Base-by-base conservation (phyloP, 2,329 filamentous ascomycete genomes). In the Penicillium vulpinum region DNA sequence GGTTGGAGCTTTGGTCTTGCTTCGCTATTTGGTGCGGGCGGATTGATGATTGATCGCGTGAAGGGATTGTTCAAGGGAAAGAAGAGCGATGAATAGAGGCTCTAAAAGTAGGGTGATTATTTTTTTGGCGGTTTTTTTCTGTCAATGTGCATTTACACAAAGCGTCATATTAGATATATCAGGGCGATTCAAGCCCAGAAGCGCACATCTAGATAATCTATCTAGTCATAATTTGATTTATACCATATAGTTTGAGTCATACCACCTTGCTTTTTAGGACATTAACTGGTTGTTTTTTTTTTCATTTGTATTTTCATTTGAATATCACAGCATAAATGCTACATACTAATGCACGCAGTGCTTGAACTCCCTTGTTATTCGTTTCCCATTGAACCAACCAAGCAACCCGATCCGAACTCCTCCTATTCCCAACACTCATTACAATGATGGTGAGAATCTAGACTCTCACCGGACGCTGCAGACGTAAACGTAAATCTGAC, bases 1-100 rank as follows among this genome's bases (percentile, higher is more conserved):
- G 83, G 86, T 8, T 91, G 88, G 87, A 83, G 75, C 22, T 91
- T 91, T 72, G 89, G 88, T 0, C 79, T 91, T 56, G 84, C 84
- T 0, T 75, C 74, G 41, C 26, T 89, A 3, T 87, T 86, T 68
- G 76, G 78, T 2, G 62, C 61, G 2, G 49, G 80, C n/a, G 81
- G 79, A 2, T 78, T 75, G 67, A 44, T 73, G 35, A 62, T 80
- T 40, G 72, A 69, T 16, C 50, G 58, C 29, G 54, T 74, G 1
- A 73, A 70, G 67, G 62, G 59, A 39, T 36, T 64, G 31, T 72
- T 70, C 44, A 61, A 43, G 38, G 62, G 52, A 44, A 66, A 63
- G 59, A 63, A 65, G 51, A 60, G 57, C 39, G 62, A 24, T 39
- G 29, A 46, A 35, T 45, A 65, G 41, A 54, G 67, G 49, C 46